Conservation (phyloP, 2,329 filamentous ascomycete species). For the Aspergillus sclerotialis region DNA sequence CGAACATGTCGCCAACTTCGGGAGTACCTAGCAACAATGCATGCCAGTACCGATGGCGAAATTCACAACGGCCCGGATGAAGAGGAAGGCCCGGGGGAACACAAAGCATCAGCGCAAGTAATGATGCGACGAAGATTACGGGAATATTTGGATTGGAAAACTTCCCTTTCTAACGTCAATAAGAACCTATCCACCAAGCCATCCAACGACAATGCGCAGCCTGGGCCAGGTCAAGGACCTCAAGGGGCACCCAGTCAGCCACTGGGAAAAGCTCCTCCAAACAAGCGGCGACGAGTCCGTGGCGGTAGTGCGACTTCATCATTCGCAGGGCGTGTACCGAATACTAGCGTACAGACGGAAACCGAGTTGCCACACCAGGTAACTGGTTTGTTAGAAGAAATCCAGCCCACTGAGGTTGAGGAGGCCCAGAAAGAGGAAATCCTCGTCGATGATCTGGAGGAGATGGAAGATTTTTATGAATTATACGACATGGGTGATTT, state of each 20-base stretch:
- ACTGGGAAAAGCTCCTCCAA: constrained; percentile 63
- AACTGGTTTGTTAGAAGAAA: constrained; percentile 71
- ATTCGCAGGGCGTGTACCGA: constrained; percentile 58
- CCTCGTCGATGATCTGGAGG: constrained; percentile 69
- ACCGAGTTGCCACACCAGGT: constrained; percentile 73
- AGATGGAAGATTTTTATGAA: constrained; percentile 89
- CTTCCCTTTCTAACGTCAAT: constrained; percentile 79
- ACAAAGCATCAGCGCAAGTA: constrained; percentile 66
- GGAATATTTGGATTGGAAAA: constrained; percentile 85
- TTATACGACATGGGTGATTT: constrained; percentile 87
- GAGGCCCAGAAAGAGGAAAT: constrained; percentile 63
- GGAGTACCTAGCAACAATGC: constrained; percentile 88
- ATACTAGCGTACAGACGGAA: constrained; percentile 69
- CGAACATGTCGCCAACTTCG: constrained; percentile 80
- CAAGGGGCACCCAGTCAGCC: constrained; percentile 23
- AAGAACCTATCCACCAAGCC: constrained; percentile 30
- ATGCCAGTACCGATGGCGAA: constrained; percentile 49
- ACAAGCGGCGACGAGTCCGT: constrained; percentile 77
- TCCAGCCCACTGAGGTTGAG: constrained; percentile 73
- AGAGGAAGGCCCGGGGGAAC: constrained; percentile 46
- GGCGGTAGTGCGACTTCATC: constrained; percentile 63
- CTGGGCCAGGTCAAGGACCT: constrained; percentile 16
- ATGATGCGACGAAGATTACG: constrained; percentile 87
- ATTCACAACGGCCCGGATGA: constrained; percentile 39
- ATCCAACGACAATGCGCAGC: constrained; percentile 14